Conservation (phyloP, 768 basidiomycete species). For the Sporobolomyces phaffii region DNA sequence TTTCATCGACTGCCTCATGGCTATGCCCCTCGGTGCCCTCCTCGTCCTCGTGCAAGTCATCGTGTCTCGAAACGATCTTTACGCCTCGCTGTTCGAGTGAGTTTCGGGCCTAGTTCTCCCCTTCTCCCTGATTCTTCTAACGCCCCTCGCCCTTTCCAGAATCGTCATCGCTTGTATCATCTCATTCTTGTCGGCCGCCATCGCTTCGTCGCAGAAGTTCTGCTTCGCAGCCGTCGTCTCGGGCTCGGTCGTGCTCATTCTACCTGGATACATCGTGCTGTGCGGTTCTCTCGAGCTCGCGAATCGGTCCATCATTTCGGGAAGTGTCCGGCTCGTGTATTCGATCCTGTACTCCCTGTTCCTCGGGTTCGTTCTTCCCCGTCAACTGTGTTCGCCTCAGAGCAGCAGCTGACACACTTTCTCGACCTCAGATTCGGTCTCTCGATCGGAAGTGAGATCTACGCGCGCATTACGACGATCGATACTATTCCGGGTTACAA, state of each 20-base stretch:
- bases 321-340: constrained; percentile 76
- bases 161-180: constrained; percentile 72
- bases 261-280: constrained; percentile 63
- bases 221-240: constrained; percentile 78
- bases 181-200: constrained; percentile 69
- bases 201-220: constrained; percentile 62
- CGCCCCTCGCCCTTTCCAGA: constrained; percentile 45
- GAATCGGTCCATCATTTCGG: constrained; percentile 75
- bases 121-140: background rate
- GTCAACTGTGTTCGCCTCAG: background rate
- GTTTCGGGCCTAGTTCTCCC: background rate
- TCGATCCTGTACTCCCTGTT: constrained; percentile 57
- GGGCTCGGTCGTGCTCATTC: constrained; percentile 69
- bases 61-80: constrained; percentile 62
- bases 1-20: constrained; percentile 67
- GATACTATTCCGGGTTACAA: constrained; percentile 49
- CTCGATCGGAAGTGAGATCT: constrained; percentile 69
- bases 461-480: constrained; percentile 53
- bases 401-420: constrained; percentile 52
- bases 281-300: constrained; percentile 48
- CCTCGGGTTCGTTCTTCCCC: constrained; percentile 41
- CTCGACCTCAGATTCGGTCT: constrained; percentile 60
- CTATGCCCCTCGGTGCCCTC: constrained; percentile 68
- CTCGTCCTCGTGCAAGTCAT: constrained; percentile 68
- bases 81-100: constrained; percentile 71